Base-by-base conservation (phyloP, 176 grass and related monocot species). In the Bromus sterilis region DNA sequence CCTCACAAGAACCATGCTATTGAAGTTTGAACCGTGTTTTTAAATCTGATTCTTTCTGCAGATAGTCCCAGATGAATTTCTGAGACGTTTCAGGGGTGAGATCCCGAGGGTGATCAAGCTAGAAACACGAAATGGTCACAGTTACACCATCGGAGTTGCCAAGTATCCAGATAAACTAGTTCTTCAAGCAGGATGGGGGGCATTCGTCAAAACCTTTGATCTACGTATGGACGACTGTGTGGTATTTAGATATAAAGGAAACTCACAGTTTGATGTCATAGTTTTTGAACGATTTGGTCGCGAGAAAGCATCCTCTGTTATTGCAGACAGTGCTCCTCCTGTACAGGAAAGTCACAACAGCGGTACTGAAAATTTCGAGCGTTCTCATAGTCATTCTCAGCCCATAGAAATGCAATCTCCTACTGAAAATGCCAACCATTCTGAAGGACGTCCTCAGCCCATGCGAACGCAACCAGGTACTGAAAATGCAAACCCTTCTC, bases 81-180 rank as follows among this genome's bases (percentile, higher is more conserved):
- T 74, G 28, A 31, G 32, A 33, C 29, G 71, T 53, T 74, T 74
- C 46, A 74, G 20, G 71, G 46, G 46, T 21, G 44, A 74, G 71
- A 51, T 74, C 18, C 44, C 71, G 33, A 44, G 29, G 49, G 71
- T 53, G 71, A 55, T 74, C 44, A 74, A n/a, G 18, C 11, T 74
- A 32, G 5, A 74, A 53, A 74, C 71, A 74, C 71, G 46, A 49
- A 74, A 74, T 74, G 44, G 71, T 53, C 44, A 55, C 43, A 55
- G 44, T 74, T 74, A 33, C 44, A 49, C 28, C 16, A 12, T 74
- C 23, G 71, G 18, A 74, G 71, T 74, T 74, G 26, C 29, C 5
- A 74, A 74, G 9, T 74, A 74, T 34, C 71, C 71, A 74, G 46
- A 74, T 74, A 74, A 74, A 74, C 18, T 74, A 53, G 71, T 74